Percentiles rank a stretch among this genome's conserved stretches.
phyloP scores from a whole-genome alignment of 2,329 filamentous ascomycete genomes.

The Aspergillus glaucus region DNA sequence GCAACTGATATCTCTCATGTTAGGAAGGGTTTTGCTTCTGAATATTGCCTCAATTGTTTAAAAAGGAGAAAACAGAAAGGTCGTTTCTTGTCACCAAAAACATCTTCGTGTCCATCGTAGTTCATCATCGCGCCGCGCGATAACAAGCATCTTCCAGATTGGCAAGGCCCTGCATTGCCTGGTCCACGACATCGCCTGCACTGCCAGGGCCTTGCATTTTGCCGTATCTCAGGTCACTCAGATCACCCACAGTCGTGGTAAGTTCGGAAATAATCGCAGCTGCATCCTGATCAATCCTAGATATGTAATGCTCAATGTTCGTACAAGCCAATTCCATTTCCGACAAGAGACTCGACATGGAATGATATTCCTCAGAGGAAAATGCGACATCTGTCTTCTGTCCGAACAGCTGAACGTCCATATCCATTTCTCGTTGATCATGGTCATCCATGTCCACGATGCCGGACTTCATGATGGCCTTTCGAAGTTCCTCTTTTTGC shows the following conservation, averaged over 20 bases:
- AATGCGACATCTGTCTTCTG: constrained; percentile 25
- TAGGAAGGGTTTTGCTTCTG: neutral
- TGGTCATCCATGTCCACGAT: constrained; percentile 27
- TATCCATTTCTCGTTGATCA: constrained; percentile 35
- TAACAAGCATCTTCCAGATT: constrained; percentile 60
- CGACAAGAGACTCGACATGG: constrained; percentile 57
- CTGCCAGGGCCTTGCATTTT: constrained; percentile 52
- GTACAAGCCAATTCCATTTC: constrained; percentile 62
- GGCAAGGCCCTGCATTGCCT: constrained; percentile 61
- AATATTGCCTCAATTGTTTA: neutral
- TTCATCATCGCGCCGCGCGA: constrained; percentile 10
- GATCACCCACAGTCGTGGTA: constrained; percentile 58
- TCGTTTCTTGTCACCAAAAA: neutral
- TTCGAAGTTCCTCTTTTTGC: constrained; percentile 34
- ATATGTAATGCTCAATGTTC: constrained; percentile 63
- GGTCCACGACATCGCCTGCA: constrained; percentile 56
- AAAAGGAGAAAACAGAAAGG: too few species aligned
- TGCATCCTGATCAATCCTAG: constrained; percentile 59
- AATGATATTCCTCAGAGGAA: constrained; percentile 48
- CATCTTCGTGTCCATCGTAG: neutral
- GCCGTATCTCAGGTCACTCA: constrained; percentile 80
- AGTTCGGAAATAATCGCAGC: constrained; percentile 55
- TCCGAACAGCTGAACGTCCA: constrained; percentile 57
- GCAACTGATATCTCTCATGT: neutral
- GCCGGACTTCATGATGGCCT: constrained; percentile 23